A percentile compares a stretch with the other conserved stretches of the same genome.
Evolutionary conservation across 176 grass and related monocot genomes (phyloP).

Genomic region (Thinopyrum elongatum): DNA sequence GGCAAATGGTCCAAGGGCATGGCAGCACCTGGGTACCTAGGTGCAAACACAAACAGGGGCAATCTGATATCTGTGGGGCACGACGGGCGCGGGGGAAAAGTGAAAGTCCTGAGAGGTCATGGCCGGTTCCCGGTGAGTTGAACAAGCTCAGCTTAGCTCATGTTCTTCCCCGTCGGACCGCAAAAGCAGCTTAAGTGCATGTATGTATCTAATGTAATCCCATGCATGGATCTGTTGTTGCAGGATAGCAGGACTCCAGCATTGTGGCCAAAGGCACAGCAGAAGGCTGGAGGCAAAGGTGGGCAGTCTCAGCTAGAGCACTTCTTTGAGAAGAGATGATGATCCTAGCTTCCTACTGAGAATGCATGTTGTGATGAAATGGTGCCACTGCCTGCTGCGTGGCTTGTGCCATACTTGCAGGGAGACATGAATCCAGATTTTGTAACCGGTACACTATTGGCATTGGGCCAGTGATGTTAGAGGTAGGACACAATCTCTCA

Average conservation of each 20-base stretch:
- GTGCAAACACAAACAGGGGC: slow-evolving; percentile 36
- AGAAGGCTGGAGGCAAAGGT: slow-evolving; percentile 56
- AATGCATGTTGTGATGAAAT: not conserved
- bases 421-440: slow-evolving; percentile 21
- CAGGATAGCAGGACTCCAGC: slow-evolving; percentile 48
- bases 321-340: slow-evolving; percentile 79
- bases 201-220: not conserved
- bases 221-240: not conserved
- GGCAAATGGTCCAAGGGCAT: slow-evolving; percentile 70
- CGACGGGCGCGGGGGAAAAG: slow-evolving; percentile 77
- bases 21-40: slow-evolving; percentile 8
- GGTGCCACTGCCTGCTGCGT: not conserved
- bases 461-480: not conserved
- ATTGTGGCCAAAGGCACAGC: slow-evolving; percentile 39
- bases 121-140: slow-evolving; percentile 49
- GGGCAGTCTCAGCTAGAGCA: slow-evolving; percentile 74
- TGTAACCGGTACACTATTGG: not conserved
- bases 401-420: not conserved
- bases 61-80: slow-evolving; percentile 76
- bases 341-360: not conserved
- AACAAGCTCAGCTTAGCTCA: not conserved
- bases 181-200: not conserved
- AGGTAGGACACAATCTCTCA: not conserved
- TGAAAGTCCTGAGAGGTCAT: slow-evolving; percentile 75
- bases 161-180: not conserved